Base-by-base conservation (phyloP, 2,329 filamentous ascomycete genomes). In the Colletotrichum kahawae region DNA sequence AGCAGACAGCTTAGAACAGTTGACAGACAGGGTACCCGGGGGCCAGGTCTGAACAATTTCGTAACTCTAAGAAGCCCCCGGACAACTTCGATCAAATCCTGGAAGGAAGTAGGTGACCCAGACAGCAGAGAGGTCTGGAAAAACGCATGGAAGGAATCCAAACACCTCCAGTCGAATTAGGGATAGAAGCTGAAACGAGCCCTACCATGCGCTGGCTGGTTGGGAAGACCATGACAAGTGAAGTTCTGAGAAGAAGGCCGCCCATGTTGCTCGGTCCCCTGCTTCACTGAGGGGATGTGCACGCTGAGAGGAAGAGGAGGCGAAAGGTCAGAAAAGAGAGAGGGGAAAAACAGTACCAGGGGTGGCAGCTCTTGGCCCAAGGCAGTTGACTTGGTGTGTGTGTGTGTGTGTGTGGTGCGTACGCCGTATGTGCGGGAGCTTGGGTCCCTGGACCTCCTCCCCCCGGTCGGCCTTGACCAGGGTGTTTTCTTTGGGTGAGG, bases 161-260 rank as follows among this genome's bases (percentile, higher is more conserved):
- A 84, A 85, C 82, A 81, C 78, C 77, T 63, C 81, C 78, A 81
- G 77, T 82, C 80, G 77, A 81, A 84, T 81, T 63, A 67, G 72
- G 82, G 81, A 83, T 80, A 82, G 81, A 79, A 83, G 81, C 79
- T 87, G 86, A 87, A 87, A 88, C 86, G 82, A 82, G 81, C 80
- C 81, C 81, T 83, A 82, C 84, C 83, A 85, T 85, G 84, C 84
- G 81, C 80, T 75, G 27, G 68, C 72, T 82, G 84, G 81, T 70
- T 51, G 57, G 83, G 81, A 82, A 80, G 81, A 82, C 82, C 82
- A 85, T 84, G 80, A 82, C 82, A 82, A 83, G 81, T 82, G 79
- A 83, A 81, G 80, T 78, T 79, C 79, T 81, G 78, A 82, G 77
- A 79, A 75, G 38, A 73, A 66, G 48, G 65, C 65, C 51, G 36